A percentile compares a stretch with the other conserved stretches of the same genome.
phyloP scores from a whole-genome alignment of 805 yeast species.

The Diddensiella transvaalensis region DNA sequence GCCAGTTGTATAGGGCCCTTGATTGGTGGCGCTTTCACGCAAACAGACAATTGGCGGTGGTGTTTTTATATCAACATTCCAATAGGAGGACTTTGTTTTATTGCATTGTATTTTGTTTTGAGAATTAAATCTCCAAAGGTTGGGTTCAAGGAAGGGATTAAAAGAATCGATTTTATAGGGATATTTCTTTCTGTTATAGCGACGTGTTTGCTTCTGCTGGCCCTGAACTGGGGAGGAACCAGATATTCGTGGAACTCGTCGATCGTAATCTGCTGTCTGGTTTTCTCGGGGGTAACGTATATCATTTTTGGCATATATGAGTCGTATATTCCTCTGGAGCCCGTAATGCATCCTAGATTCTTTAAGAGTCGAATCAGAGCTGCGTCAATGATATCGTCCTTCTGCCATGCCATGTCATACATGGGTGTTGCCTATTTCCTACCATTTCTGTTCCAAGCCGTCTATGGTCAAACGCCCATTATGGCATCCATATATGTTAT shows the following conservation, averaged over 20 bases:
- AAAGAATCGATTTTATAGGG: constrained; percentile 53
- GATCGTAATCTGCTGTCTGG: constrained; percentile 43
- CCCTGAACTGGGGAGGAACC: constrained; percentile 52
- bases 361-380: constrained; percentile 26
- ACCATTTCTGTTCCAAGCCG: constrained; percentile 48
- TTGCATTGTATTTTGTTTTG: constrained; percentile 25
- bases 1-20: constrained; percentile 49
- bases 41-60: constrained; percentile 47
- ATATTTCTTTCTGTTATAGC: constrained; percentile 48
- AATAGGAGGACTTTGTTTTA: constrained; percentile 30
- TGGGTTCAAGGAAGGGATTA: constrained; percentile 38
- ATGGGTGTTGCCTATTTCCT: constrained; percentile 46
- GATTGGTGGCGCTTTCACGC: constrained; percentile 48
- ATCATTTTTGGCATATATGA: constrained; percentile 48
- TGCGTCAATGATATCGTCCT: constrained; percentile 37
- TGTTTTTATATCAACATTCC: constrained; percentile 51
- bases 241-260: constrained; percentile 52
- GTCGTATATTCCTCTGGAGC: constrained; percentile 34
- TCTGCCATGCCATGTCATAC: constrained; percentile 49
- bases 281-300: constrained; percentile 41
- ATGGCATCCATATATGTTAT: constrained; percentile 41
- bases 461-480: constrained; percentile 40
- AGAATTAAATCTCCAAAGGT: constrained; percentile 37
- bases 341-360: constrained; percentile 45
- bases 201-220: constrained; percentile 43